These are phyloP conservation scores for Herpetospermum pedunculosum DNA, from an alignment of 306 rosid species.

Conservation along the genomic window DNA sequence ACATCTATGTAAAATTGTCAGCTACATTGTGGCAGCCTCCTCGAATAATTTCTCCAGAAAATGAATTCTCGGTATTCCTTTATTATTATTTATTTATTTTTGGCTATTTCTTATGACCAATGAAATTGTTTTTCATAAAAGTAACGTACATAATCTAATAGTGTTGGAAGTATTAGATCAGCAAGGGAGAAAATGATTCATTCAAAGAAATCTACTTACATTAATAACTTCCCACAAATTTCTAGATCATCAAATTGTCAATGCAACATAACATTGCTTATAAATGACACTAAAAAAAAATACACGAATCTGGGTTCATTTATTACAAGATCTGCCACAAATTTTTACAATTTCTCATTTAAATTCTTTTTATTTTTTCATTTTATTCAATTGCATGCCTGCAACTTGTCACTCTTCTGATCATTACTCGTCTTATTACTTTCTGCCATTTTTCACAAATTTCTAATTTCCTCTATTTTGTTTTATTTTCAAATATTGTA, in stretches of 20 bases:
- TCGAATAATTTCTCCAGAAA: no score
- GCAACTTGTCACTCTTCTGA: neutral
- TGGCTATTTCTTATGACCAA: no score
- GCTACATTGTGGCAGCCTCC: no score
- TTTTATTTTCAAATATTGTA: no score
- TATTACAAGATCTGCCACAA: neutral
- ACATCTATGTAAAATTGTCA: no score
- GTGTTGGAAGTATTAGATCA: no score
- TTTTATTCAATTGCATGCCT: constrained; percentile 2
- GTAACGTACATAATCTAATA: neutral
- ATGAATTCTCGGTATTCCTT: no score
- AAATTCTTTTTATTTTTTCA: neutral
- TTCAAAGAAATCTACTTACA: neutral
- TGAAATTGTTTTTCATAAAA: no score
- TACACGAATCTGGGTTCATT: constrained; percentile 6
- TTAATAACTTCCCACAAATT: neutral
- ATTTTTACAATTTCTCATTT: neutral
- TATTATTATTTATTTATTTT: no score
- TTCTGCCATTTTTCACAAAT: no score
- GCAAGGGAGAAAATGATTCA: neutral
- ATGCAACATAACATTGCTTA: neutral
- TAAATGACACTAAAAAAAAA: neutral
- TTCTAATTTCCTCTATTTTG: no score
- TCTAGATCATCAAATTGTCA: neutral
- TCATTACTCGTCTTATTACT: neutral